Evolutionary conservation across 2,329 filamentous ascomycete genomes (phyloP).

Genomic region (Thielaviopsis euricoi): DNA sequence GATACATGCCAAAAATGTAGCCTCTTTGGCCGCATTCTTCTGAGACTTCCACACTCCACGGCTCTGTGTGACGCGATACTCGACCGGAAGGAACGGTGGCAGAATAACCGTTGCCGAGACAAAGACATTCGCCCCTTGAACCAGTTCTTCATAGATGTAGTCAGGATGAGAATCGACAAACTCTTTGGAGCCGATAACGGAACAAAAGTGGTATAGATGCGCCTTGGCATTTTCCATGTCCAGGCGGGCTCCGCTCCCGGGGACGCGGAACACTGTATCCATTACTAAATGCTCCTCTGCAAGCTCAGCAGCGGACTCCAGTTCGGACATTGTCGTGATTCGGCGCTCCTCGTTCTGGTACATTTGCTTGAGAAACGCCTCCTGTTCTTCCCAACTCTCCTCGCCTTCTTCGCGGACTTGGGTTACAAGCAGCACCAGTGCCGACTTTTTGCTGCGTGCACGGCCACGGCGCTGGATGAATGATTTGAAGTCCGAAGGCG

Average conservation of each 20-base stretch:
- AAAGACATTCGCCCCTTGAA: neutral
- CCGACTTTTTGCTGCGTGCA: slow-evolving; percentile 33
- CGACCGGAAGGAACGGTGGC: slow-evolving; percentile 50
- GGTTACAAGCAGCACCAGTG: slow-evolving; percentile 29
- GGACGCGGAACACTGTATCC: slow-evolving; percentile 20
- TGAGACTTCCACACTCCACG: slow-evolving; percentile 49
- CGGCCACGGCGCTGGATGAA: slow-evolving; percentile 42
- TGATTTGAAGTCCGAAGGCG: slow-evolving; percentile 32
- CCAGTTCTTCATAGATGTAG: slow-evolving; percentile 38
- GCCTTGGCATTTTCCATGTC: slow-evolving; percentile 55
- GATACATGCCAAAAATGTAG: slow-evolving; percentile 64
- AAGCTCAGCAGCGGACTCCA: slow-evolving; percentile 26
- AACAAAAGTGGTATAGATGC: slow-evolving; percentile 76
- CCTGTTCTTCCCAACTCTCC: slow-evolving; percentile 41
- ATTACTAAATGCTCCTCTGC: slow-evolving; percentile 14
- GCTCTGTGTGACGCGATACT: slow-evolving; percentile 38
- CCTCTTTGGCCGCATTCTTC: slow-evolving; percentile 60
- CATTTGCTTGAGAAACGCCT: slow-evolving; percentile 52
- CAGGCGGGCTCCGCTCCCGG: slow-evolving; percentile 42
- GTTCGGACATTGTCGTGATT: slow-evolving; percentile 24
- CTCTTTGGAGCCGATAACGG: slow-evolving; percentile 35
- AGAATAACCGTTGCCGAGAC: slow-evolving; percentile 49
- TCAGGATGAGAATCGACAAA: slow-evolving; percentile 52
- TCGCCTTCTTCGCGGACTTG: neutral
- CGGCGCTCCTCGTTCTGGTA: slow-evolving; percentile 50